These are phyloP conservation scores for Canavalia gladiata DNA, from an alignment of 306 rosid species.

Conservation along the genomic window DNA sequence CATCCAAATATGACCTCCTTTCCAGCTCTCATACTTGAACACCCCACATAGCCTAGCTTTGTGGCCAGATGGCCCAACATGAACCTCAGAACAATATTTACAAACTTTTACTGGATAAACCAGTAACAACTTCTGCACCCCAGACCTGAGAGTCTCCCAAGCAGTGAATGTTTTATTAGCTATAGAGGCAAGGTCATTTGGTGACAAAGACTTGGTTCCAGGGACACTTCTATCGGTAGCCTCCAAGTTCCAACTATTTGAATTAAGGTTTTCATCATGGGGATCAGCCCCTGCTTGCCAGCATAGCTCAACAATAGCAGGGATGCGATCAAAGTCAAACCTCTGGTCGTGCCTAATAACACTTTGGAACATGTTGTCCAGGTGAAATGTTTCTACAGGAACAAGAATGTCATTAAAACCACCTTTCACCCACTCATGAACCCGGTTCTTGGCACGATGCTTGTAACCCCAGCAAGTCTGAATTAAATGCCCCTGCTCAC, in stretches of 20 bases:
- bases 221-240: conserved; percentile 42
- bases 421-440: conserved; percentile 80
- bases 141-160: conserved; percentile 81
- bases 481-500: conserved; percentile 80
- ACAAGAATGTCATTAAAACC: conserved; percentile 74
- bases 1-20: conserved; percentile 84
- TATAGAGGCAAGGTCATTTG: conserved; percentile 54
- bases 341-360: conserved; percentile 77
- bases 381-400: conserved; percentile 83
- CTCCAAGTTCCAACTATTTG: conserved; percentile 54
- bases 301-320: conserved; percentile 89
- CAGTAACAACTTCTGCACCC: conserved; percentile 74
- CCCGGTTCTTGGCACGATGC: conserved; percentile 67
- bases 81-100: conserved; percentile 87
- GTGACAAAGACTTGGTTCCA: conserved; percentile 55
- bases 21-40: conserved; percentile 83
- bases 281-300: conserved; percentile 86
- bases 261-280: conserved; percentile 44
- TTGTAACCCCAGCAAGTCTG: conserved; percentile 76
- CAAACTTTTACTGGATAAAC: conserved; percentile 88
- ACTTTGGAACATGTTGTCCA: conserved; percentile 72
- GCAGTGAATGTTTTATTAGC: conserved; percentile 72
- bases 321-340: conserved; percentile 85
- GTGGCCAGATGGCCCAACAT: conserved; percentile 91
- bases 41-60: conserved; percentile 85